Evolutionary conservation across 2,329 filamentous ascomycete species (phyloP).

Genomic region (Dendryphion nanum): DNA sequence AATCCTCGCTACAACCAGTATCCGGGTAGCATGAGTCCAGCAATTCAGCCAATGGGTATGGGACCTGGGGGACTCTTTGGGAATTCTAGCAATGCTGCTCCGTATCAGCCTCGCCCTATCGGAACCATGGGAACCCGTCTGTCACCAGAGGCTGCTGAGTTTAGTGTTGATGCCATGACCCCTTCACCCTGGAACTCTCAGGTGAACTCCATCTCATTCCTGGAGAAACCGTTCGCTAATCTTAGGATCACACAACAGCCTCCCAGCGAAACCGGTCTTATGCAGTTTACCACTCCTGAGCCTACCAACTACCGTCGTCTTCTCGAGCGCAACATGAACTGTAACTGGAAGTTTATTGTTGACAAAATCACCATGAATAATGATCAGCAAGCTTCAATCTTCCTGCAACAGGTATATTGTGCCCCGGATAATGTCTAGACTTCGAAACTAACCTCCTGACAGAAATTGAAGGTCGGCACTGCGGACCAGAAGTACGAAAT

Average conservation of each 20-base stretch:
- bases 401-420: conserved; percentile 65
- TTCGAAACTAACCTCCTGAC: not conserved
- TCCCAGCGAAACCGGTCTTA: conserved; percentile 41
- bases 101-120: conserved; percentile 34
- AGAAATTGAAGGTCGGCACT: conserved; percentile 97
- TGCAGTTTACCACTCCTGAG: conserved; percentile 82
- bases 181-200: conserved; percentile 42
- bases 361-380: conserved; percentile 99
- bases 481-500: conserved; percentile 96
- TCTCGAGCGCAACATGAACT: conserved; percentile 91
- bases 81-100: conserved; percentile 9
- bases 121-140: conserved; percentile 40
- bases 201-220: conserved; percentile 14
- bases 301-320: conserved; percentile 95
- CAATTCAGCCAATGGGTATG: conserved; percentile 21
- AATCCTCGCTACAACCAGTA: conserved; percentile 32
- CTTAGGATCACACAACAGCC: conserved; percentile 16
- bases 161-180: conserved; percentile 34
- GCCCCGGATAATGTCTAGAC: not conserved
- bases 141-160: conserved; percentile 49
- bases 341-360: conserved; percentile 99
- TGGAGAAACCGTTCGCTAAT: conserved; percentile 5
- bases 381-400: conserved; percentile 98
- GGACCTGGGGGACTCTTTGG: conserved; percentile 12
- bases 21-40: conserved; percentile 13